phyloP scores from a whole-genome alignment of 164 flowering plant species.

The Nymphaea thermarum region DNA sequence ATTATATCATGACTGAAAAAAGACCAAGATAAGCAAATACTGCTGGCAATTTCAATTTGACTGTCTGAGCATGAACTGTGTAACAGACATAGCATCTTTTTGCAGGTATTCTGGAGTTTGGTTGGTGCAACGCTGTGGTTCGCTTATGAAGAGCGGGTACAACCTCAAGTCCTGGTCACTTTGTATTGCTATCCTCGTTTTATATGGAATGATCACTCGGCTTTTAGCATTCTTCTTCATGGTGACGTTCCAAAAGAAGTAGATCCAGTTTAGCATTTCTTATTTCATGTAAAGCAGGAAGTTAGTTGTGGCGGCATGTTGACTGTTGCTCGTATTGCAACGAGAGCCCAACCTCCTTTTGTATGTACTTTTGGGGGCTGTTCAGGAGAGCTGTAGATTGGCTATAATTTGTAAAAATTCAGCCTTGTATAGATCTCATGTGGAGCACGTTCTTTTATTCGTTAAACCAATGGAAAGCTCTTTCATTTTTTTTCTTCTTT shows the following conservation, averaged over 20 bases:
- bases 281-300: background rate
- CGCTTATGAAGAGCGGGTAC: constrained; percentile 45
- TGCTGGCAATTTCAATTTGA: too few species aligned
- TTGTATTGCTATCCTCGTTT: constrained; percentile 44
- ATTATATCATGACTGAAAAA: too few species aligned
- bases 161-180: constrained; percentile 50
- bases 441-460: too few species aligned
- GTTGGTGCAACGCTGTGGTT: constrained; percentile 83
- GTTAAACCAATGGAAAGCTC: too few species aligned
- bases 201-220: constrained; percentile 46
- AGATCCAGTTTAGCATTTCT: constrained; percentile 7
- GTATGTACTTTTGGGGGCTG: too few species aligned
- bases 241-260: constrained; percentile 60
- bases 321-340: too few species aligned
- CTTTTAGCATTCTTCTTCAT: constrained; percentile 50
- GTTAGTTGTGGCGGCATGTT: background rate
- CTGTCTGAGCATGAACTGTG: background rate
- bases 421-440: too few species aligned
- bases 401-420: too few species aligned
- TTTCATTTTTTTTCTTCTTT: too few species aligned
- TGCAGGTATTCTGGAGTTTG: constrained; percentile 90
- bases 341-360: too few species aligned
- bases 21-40: too few species aligned
- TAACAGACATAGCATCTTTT: background rate
- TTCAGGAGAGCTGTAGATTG: too few species aligned